Evolutionary conservation across 2,329 filamentous ascomycete species (phyloP), one percentile per base, ranked within the genome.

Genomic region (Penicillium italicum): DNA sequence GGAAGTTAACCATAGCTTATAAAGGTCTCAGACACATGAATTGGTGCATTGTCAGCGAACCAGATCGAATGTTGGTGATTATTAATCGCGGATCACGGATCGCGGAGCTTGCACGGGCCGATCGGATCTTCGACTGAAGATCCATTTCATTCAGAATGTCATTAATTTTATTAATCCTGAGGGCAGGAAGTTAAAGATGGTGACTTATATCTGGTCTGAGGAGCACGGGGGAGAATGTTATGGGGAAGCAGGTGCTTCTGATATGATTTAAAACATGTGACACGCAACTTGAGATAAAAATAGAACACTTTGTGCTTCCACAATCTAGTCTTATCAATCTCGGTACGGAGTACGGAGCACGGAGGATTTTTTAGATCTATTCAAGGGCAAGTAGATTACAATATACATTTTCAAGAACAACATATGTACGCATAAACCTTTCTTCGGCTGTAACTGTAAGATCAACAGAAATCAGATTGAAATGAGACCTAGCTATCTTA

Each of bases 71-170:
- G 45, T 22, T 50, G 50, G 41, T 6, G 55, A 62, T 64, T 64
- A 63, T 50, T 63, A 64, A 64, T 63, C 62, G 42, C 40, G 55
- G 57, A 36, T 11, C 10, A 16, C 43, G 49, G 40, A 47, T 26
- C 26, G 12, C 46, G 48, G 53, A 43, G 33, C 11, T 42, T 42
- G 30, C 5, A 36, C 50, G 53, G 52, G 38, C 34, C 33, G 42
- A 51, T 46, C 33, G 50, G 52, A 34, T 28, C 1, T 26, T 8
- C 7, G 16, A 36, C 28, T 26, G 40, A 37, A 24, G 38, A 40
- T 22, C 5, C 22, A 28, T n/a, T 34, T 8, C n/a, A n/a, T n/a
- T n/a, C n/a, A n/a, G n/a, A n/a, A n/a, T n/a, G n/a, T n/a, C n/a
- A n/a, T n/a, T n/a, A 34, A 6, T 4, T 26, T 10, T 16, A 18